Conservation (phyloP, 2,329 filamentous ascomycete genomes). For the Hirsutella rhossiliensis region DNA sequence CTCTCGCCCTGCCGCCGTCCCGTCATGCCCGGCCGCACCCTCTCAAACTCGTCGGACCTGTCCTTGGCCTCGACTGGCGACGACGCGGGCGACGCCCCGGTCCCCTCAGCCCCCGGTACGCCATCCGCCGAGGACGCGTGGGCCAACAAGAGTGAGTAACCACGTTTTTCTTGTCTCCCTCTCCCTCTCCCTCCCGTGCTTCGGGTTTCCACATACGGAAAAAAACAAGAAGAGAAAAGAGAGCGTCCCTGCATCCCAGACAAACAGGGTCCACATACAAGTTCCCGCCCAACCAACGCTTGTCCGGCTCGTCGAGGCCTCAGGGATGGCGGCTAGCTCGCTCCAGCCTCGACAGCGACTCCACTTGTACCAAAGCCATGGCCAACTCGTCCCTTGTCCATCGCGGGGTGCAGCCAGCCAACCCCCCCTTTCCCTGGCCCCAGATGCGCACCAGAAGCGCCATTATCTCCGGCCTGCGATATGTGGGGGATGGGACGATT, state of each 20-base stretch:
- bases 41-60: constrained; percentile 35
- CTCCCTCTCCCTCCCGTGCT: neutral
- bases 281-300: neutral
- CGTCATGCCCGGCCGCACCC: constrained; percentile 27
- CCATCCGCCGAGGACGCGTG: constrained; percentile 7
- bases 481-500: neutral
- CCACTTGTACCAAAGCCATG: too few relatives aligned
- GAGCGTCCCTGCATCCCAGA: neutral
- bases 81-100: constrained; percentile 16
- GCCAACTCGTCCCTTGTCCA: neutral
- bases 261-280: neutral
- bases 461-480: neutral
- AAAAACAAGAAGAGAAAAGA: neutral
- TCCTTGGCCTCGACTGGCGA: constrained; percentile 21
- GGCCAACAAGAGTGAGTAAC: constrained; percentile 6
- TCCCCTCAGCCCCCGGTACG: constrained; percentile 16
- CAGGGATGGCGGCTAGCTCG: neutral
- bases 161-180: neutral
- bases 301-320: neutral
- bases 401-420: neutral
- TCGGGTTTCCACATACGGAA: neutral
- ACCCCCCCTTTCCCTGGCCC: neutral
- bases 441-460: neutral
- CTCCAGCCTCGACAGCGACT: neutral
- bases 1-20: constrained; percentile 31